Conservation (phyloP, 192 early-diverging fungal genomes). For the Backusella westeae region DNA sequence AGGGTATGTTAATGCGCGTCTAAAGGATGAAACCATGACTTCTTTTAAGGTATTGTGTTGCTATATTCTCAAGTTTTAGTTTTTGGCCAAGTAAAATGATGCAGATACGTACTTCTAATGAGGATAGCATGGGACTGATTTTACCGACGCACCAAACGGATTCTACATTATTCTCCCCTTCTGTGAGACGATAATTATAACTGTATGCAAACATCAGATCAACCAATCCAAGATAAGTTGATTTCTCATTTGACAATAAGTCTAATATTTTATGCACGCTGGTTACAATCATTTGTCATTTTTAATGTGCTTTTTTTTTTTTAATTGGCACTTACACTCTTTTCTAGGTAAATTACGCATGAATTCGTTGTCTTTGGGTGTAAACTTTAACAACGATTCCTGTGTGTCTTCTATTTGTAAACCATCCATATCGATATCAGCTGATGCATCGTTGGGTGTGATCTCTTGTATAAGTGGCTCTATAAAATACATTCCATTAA, state of each 20-base stretch:
- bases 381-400: slow-evolving; percentile 49
- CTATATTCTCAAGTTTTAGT: slow-evolving; percentile 19
- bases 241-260: slow-evolving; percentile 60
- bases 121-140: slow-evolving; percentile 72
- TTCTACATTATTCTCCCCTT: slow-evolving; percentile 86
- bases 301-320: neutral
- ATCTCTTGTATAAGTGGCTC: slow-evolving; percentile 46
- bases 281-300: neutral
- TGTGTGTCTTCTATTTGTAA: slow-evolving; percentile 24
- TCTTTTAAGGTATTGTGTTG: slow-evolving; percentile 64
- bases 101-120: slow-evolving; percentile 60
- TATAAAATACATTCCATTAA: neutral
- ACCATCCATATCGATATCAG: slow-evolving; percentile 24
- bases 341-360: slow-evolving; percentile 82
- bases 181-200: slow-evolving; percentile 82
- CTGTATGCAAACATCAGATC: slow-evolving; percentile 92
- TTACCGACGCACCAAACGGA: slow-evolving; percentile 90
- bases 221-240: slow-evolving; percentile 82
- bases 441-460: neutral
- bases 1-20: slow-evolving; percentile 87
- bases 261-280: slow-evolving; percentile 36
- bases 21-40: slow-evolving; percentile 59
- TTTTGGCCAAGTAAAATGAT: neutral
- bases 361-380: slow-evolving; percentile 61
- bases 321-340: slow-evolving; percentile 55